Base-by-base conservation (phyloP, 306 rosid species). In the Prunus davidiana region DNA sequence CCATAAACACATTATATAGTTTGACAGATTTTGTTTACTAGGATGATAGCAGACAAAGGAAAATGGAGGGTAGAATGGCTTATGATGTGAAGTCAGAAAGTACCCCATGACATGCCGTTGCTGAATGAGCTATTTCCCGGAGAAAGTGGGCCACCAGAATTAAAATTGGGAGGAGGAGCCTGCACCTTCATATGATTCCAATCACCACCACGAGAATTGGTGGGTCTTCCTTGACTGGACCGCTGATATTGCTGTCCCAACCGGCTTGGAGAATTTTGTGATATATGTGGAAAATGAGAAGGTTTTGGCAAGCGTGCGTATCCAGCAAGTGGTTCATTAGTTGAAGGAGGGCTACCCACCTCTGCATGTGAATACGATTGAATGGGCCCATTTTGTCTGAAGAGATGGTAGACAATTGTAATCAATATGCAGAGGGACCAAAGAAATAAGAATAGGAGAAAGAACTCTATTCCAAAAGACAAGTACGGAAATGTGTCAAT, bases 91-190 rank as follows among this genome's bases (percentile, higher is more conserved):
- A 82, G 69, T 70, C 72, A 82, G 81, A 63, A 13, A 80, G 78
- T 90, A 96, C 99, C 99, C 99, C 99, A 96, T 80, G 96, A 16
- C 87, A 86, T 82, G 80, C 84, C 88, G 74, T 82, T 88, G 86
- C 78, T 76, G 78, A 86, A 83, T 76, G 96, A 83, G 79, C 81
- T 86, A 82, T 71, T 88, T 89, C 96, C 93, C 13, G 97, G 92
- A 76, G 98, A 91, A 74, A 83, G 93, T 1, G 93, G 90, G 25
- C 88, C 93, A 58, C 85, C 93, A 60, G 87, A 85, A 82, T 83
- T 82, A 83, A 86, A 88, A 67, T 89, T 76, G 52, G 95, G 82
- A 77, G 92, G 81, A 81, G 93, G 84, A 58, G 91, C 82, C 75
- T 86, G 97, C 76, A 89, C 80, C 90, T 89, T 95, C 82, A 77